Percentiles rank a stretch among this genome's conserved stretches.
phyloP scores from a whole-genome alignment of 1,284 basidiomycete species.

The Puccinia novopanici region DNA sequence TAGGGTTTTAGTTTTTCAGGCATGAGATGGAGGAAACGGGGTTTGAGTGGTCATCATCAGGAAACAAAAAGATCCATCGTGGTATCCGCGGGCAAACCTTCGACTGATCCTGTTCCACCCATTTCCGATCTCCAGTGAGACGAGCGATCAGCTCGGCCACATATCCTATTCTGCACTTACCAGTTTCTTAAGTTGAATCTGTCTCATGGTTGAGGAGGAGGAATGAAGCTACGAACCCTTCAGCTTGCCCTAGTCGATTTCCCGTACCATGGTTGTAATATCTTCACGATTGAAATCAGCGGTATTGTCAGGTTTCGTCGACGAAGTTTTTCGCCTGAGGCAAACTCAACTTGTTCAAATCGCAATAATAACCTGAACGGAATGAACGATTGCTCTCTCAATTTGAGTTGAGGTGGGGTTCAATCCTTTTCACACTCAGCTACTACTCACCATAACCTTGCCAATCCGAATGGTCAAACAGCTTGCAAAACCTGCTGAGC shows the following conservation, averaged over 20 bases:
- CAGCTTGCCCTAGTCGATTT: constrained; percentile 23
- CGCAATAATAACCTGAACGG: constrained; percentile 33
- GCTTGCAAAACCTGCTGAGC: constrained; percentile 23
- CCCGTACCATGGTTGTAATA: constrained; percentile 31
- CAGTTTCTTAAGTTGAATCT: background rate
- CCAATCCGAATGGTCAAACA: constrained; percentile 34
- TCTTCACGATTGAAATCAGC: background rate
- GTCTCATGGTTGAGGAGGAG: no score
- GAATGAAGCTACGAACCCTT: constrained; percentile 28
- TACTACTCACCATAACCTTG: background rate
- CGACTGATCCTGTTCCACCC: constrained; percentile 16
- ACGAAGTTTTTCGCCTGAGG: no score
- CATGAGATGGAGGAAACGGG: background rate
- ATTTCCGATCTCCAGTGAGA: constrained; percentile 9
- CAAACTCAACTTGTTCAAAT: constrained; percentile 41
- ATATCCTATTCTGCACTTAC: constrained; percentile 22
- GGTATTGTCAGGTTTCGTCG: background rate
- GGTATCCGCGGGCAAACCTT: background rate
- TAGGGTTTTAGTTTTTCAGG: background rate
- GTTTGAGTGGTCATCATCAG: background rate
- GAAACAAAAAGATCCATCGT: no score
- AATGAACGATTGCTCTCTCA: no score
- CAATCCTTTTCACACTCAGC: background rate
- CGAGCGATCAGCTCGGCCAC: constrained; percentile 41
- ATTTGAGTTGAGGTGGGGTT: no score